These are phyloP conservation scores for Ilyonectria mors-panacis DNA, from an alignment of 2,329 filamentous ascomycete species.

Conservation along the genomic window DNA sequence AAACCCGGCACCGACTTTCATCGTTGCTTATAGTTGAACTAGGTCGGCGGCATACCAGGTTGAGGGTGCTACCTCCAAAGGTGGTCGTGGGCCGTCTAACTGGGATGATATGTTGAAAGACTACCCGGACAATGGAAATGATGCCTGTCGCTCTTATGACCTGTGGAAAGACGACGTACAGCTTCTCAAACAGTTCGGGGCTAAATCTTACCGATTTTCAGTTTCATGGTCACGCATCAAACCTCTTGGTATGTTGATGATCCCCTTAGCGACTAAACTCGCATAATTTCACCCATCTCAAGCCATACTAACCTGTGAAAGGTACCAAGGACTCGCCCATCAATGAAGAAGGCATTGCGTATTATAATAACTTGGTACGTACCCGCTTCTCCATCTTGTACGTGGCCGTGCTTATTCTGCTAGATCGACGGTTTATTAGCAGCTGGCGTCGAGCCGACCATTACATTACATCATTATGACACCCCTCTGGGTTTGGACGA, in stretches of 20 bases:
- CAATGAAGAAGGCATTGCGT: slow-evolving; percentile 3
- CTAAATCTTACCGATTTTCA: slow-evolving; percentile 6
- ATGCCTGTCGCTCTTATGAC: slow-evolving; percentile 19
- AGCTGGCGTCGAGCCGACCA: slow-evolving; percentile 7
- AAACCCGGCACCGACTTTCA: too few species aligned
- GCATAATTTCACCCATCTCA: too few species aligned
- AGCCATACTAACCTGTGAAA: too few species aligned
- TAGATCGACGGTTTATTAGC: slow-evolving; percentile 14
- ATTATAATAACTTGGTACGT: slow-evolving; percentile 12
- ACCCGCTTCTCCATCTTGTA: too few species aligned
- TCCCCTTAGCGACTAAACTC: too few species aligned
- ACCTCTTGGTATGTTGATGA: not conserved
- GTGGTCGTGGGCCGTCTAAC: not conserved
- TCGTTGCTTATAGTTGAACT: too few species aligned
- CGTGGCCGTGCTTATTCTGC: not conserved
- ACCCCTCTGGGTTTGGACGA: slow-evolving; percentile 1
- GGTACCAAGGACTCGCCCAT: not conserved
- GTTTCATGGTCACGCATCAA: slow-evolving; percentile 17
- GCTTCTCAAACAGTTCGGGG: slow-evolving; percentile 8
- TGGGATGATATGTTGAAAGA: slow-evolving; percentile 11
- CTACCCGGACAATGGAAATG: slow-evolving; percentile 3
- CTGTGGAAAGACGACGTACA: slow-evolving; percentile 8
- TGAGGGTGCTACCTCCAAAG: slow-evolving; percentile 11
- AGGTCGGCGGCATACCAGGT: slow-evolving; percentile 9
- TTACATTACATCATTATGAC: slow-evolving; percentile 20